Evolutionary conservation across 306 rosid genomes (phyloP).

Genomic region (Sesbania bispinosa): DNA sequence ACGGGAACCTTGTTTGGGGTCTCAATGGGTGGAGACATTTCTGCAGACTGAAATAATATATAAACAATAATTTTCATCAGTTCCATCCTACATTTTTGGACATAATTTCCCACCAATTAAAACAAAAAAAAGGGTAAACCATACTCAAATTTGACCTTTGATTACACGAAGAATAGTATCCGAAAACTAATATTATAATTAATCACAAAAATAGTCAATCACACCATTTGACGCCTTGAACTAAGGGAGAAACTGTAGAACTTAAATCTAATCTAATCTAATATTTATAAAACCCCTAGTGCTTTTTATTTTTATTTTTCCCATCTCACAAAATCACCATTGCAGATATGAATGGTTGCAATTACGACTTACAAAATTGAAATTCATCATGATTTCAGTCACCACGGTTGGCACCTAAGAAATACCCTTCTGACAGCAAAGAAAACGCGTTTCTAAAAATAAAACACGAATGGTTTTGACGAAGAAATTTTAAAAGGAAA

Average conservation of each 20-base stretch:
- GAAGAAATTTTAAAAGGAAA: neutral
- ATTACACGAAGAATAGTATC: neutral
- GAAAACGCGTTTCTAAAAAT: neutral
- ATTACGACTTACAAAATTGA: slow-evolving; percentile 15
- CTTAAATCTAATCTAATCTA: neutral
- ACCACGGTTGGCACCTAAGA: neutral
- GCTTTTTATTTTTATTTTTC: neutral
- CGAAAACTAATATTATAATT: neutral
- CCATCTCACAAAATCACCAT: neutral
- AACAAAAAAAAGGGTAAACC: neutral
- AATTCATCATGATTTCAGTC: neutral
- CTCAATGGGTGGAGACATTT: slow-evolving; percentile 74
- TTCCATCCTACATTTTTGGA: neutral
- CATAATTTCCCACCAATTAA: neutral
- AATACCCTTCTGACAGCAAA: neutral
- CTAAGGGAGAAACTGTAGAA: neutral
- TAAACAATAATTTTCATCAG: neutral
- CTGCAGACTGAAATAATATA: slow-evolving; percentile 40
- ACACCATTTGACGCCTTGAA: neutral
- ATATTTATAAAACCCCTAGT: neutral
- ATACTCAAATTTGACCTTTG: neutral
- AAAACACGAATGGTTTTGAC: neutral
- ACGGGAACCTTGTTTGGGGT: slow-evolving; percentile 39
- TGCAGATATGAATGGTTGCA: neutral
- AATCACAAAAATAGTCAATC: neutral